Evolutionary conservation across 768 basidiomycete species (phyloP).

Genomic region (Tylopilus rubrobrunneus): DNA sequence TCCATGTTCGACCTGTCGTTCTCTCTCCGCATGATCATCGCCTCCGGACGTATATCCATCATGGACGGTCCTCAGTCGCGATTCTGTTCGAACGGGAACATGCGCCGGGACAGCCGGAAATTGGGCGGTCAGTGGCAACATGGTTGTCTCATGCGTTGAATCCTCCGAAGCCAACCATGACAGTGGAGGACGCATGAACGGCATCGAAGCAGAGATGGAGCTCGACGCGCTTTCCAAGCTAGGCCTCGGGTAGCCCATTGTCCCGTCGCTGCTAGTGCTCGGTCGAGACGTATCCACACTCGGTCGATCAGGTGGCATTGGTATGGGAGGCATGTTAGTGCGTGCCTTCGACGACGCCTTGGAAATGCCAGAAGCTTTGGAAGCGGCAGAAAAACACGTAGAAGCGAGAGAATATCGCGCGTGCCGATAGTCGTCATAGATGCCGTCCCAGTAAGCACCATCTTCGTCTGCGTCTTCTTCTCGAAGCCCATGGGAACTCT

Average conservation of each 20-base stretch:
- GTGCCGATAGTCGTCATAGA: constrained; percentile 79
- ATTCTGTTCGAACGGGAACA: constrained; percentile 29
- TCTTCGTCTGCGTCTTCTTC: constrained; percentile 20
- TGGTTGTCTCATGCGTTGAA: constrained; percentile 12
- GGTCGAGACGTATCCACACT: constrained; percentile 13
- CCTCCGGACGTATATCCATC: constrained; percentile 13
- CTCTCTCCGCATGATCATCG: constrained; percentile 18
- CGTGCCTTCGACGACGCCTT: constrained; percentile 25
- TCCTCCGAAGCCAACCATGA: constrained; percentile 23
- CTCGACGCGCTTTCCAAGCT: constrained; percentile 26
- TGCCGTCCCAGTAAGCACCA: constrained; percentile 63
- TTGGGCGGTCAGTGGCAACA: constrained; percentile 26
- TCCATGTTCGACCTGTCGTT: constrained; percentile 16
- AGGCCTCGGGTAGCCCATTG: constrained; percentile 15
- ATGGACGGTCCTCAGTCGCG: constrained; percentile 17
- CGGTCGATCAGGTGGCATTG: constrained; percentile 21
- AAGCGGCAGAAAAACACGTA: constrained; percentile 15
- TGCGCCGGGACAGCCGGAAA: constrained; percentile 32
- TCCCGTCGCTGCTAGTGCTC: constrained; percentile 22
- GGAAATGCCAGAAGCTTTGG: constrained; percentile 22
- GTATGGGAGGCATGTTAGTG: constrained; percentile 25
- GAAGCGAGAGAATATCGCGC: constrained; percentile 56
- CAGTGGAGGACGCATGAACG: constrained; percentile 19
- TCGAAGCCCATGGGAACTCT: background rate
- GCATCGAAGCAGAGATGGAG: constrained; percentile 11